Percentiles rank a stretch among this genome's conserved stretches.
These are phyloP conservation scores for Hanseniaspora taiwanica DNA, from an alignment of 805 yeast species.

Conservation along the genomic window DNA sequence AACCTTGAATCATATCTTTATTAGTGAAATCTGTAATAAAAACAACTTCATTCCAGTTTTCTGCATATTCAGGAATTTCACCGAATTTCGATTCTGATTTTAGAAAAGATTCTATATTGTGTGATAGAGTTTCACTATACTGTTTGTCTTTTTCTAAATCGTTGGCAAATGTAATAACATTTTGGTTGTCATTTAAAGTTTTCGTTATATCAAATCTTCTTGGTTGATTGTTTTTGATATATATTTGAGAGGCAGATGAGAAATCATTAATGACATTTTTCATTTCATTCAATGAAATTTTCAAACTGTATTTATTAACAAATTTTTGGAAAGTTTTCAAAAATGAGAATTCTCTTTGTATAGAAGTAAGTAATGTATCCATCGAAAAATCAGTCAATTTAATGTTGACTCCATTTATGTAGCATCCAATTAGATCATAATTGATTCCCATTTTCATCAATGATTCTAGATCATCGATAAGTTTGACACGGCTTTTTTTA, in stretches of 20 bases:
- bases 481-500: constrained; percentile 3
- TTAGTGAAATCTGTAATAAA: constrained; percentile 53
- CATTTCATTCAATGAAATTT: constrained; percentile 7
- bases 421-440: constrained; percentile 20
- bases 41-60: constrained; percentile 64
- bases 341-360: constrained; percentile 12
- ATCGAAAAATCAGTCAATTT: constrained; percentile 14
- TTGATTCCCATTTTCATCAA: constrained; percentile 16
- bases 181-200: constrained; percentile 17
- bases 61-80: constrained; percentile 53
- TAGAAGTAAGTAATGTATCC: constrained; percentile 11
- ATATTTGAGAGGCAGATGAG: constrained; percentile 13
- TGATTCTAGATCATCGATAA: constrained; percentile 10
- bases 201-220: constrained; percentile 17
- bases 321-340: constrained; percentile 8
- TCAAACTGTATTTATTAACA: constrained; percentile 17
- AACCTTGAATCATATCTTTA: constrained; percentile 34
- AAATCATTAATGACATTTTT: constrained; percentile 13
- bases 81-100: constrained; percentile 33
- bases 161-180: constrained; percentile 52
- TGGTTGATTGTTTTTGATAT: constrained; percentile 18
- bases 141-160: constrained; percentile 53
- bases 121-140: constrained; percentile 33
- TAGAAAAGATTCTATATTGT: constrained; percentile 33
- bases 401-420: constrained; percentile 20